Base-by-base conservation (phyloP, 768 basidiomycete species). In the Suillus placidus region DNA sequence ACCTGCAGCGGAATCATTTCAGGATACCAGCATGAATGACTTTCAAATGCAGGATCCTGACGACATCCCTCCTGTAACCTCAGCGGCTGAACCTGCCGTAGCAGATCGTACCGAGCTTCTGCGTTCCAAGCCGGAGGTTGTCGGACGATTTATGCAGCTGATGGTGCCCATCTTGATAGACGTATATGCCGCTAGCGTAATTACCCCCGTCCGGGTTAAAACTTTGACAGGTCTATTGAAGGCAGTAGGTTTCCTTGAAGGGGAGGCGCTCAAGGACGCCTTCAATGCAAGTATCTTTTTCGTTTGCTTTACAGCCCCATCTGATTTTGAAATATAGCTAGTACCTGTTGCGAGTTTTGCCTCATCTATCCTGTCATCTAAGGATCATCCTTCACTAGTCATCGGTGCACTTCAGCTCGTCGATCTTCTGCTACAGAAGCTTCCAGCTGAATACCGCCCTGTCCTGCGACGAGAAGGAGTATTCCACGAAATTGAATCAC, bases 101-200 rank as follows among this genome's bases (percentile, higher is more conserved):
- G 77, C 73, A 6, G 89, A 91, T 71, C 82, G 96, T 58, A 87
- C 90, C 18, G 90, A 94, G 52, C 75, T 97, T 55, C 78, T 96
- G 52, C 87, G 90, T 63, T 87, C 86, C 5, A 88, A 91, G 66
- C 85, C 90, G 30, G 83, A 80, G n/a, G 87, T 94, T 34, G 90
- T 96, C 58, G 88, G 86, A 23, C 86, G 88, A 18, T 99, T 95
- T 77, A 93, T 96, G 86, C 87, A 88, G 56, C 81, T 97, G 40
- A 88, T 95, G 71, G 89, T 98, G 0, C 97, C 97, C 1, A 94
- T 97, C 63, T 85, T 99, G 63, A 90, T 99, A 65, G 97, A 99
- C 71, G 96, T 99, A n/a, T 99, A 98, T 77, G 92, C 96, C n/a
- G 97, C 97, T 37, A 97, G 94, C 75, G 96, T 99, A 34, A 88